These are phyloP conservation scores for Collybiopsis confluens DNA, from an alignment of 768 basidiomycete genomes.

Conservation along the genomic window DNA sequence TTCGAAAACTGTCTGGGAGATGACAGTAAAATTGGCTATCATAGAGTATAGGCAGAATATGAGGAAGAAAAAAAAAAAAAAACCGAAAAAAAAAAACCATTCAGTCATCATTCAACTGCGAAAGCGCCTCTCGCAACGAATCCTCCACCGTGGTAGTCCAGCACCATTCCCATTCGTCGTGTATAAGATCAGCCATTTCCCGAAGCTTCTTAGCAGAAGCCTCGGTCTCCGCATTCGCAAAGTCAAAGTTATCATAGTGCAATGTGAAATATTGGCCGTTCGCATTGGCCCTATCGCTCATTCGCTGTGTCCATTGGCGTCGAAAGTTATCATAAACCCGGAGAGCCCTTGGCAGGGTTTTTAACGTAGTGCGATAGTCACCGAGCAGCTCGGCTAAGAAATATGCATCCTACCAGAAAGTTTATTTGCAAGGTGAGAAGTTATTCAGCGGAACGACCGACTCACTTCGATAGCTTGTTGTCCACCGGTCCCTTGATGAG, in stretches of 20 bases:
- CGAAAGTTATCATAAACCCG: slow-evolving; percentile 2
- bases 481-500: slow-evolving; percentile 34
- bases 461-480: slow-evolving; percentile 36
- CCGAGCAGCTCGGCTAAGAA: slow-evolving; percentile 4
- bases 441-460: background rate
- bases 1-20: no score
- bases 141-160: slow-evolving; percentile 6
- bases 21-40: no score
- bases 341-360: background rate
- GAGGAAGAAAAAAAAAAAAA: no score
- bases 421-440: background rate
- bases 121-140: background rate
- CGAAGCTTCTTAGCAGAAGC: background rate
- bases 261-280: slow-evolving; percentile 3
- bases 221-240: background rate
- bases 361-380: background rate
- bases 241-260: slow-evolving; percentile 4
- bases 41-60: no score
- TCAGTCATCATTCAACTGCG: background rate
- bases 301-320: slow-evolving; percentile 6
- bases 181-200: background rate
- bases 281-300: background rate
- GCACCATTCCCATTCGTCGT: slow-evolving; percentile 6
- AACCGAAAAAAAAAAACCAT: no score
- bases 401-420: slow-evolving; percentile 2